Conservation (phyloP, 495 filamentous ascomycete genomes). For the Glonium stellatum region DNA sequence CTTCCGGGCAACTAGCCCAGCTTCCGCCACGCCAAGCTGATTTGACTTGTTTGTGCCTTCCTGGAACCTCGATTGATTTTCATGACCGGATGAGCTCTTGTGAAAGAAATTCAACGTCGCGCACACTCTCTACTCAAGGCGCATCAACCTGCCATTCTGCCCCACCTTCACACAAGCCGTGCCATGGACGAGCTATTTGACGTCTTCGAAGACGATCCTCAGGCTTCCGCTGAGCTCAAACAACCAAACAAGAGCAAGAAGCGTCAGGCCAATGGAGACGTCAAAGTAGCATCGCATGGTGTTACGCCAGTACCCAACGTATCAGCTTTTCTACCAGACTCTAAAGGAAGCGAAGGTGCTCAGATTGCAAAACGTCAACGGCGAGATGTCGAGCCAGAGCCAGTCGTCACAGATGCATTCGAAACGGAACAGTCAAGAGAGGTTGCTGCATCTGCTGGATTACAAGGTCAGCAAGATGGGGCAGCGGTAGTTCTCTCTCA, state of each 20-base stretch:
- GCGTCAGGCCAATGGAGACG: constrained; percentile 68
- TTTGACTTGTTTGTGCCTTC: constrained; percentile 2
- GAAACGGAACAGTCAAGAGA: constrained; percentile 93
- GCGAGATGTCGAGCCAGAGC: constrained; percentile 63
- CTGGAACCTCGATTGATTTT: not conserved
- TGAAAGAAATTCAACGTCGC: not conserved
- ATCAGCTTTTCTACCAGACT: constrained; percentile 29
- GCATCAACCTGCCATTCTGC: not conserved
- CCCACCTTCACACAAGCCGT: not conserved
- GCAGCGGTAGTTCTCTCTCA: constrained; percentile 75
- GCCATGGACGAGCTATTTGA: constrained; percentile 38
- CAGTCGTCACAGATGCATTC: constrained; percentile 87
- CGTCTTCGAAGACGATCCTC: constrained; percentile 36
- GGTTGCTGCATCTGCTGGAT: constrained; percentile 71
- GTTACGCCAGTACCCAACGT: constrained; percentile 33
- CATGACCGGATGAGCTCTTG: not conserved
- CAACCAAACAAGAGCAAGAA: constrained; percentile 39
- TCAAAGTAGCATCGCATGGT: constrained; percentile 44
- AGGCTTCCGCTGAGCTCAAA: constrained; percentile 7
- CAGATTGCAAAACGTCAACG: constrained; percentile 68
- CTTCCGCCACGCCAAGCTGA: not conserved
- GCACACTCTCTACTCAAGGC: not conserved
- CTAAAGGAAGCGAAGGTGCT: constrained; percentile 36
- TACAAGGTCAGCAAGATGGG: constrained; percentile 59
- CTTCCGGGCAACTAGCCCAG: not conserved